Conservation (phyloP, 495 filamentous ascomycete genomes). For the Zalerion maritima region DNA sequence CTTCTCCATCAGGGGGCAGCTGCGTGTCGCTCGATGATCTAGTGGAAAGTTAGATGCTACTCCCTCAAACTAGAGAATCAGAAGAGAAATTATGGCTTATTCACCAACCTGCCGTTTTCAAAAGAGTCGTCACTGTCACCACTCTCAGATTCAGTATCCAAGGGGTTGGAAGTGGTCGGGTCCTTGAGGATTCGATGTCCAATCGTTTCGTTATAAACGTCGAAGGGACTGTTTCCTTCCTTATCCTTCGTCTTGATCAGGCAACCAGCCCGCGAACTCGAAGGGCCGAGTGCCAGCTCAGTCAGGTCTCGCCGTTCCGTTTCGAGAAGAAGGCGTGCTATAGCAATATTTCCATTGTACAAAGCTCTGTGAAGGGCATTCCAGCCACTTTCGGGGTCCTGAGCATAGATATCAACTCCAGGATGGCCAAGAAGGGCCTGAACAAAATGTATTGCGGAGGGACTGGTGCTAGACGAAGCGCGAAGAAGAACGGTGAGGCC, state of each 20-base stretch:
- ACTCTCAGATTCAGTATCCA: conserved; percentile 27
- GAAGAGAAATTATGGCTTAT: too few relatives aligned
- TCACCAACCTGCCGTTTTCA: too few relatives aligned
- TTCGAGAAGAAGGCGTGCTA: conserved; percentile 65
- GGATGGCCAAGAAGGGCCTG: conserved; percentile 65
- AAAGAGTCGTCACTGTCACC: conserved; percentile 18
- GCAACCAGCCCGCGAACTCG: conserved; percentile 34
- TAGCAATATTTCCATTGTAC: conserved; percentile 81
- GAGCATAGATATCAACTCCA: conserved; percentile 67
- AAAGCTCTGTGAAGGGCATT: conserved; percentile 85
- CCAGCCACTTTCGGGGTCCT: conserved; percentile 91
- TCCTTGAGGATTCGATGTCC: conserved; percentile 36
- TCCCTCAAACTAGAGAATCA: too few relatives aligned
- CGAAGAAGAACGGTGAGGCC: conserved; percentile 78
- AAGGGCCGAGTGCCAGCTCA: conserved; percentile 30
- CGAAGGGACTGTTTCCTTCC: conserved; percentile 87
- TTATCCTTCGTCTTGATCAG: conserved; percentile 91
- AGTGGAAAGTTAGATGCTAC: too few relatives aligned
- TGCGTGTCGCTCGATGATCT: too few relatives aligned
- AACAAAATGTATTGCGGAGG: conserved; percentile 56
- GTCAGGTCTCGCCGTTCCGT: conserved; percentile 56
- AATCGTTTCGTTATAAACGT: conserved; percentile 76
- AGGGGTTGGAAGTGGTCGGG: conserved; percentile 9
- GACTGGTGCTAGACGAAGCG: conserved; percentile 57
- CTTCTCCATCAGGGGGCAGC: conserved; percentile 73